Base-by-base conservation (phyloP, 1,284 basidiomycete genomes). In the Apiotrichum gracile region DNA sequence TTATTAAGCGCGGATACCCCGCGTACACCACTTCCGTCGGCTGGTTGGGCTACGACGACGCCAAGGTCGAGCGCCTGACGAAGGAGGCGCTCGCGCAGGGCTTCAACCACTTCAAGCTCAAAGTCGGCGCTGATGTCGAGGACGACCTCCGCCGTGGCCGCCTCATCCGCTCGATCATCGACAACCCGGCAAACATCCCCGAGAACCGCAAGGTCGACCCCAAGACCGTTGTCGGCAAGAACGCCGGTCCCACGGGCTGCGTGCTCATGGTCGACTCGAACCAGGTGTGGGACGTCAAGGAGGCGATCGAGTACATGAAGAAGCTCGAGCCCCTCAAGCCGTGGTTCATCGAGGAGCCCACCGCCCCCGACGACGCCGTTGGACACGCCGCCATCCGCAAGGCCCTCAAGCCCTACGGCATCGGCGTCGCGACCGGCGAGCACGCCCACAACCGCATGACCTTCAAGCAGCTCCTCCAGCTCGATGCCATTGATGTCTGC, bases 271-370 rank as follows among this genome's bases (percentile, higher is more conserved):
- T 97, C 60, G 92, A 97, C 72, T 88, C 92, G 46, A 97, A 97
- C 77, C 92, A 78, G 75, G 89, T 97, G 21, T 97, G 91, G 91
- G 91, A 96, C 65, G 93, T 97, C 19, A 80, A 85, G 39, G 83
- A 93, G 74, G 92, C 92, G 4, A 87, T 96, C 66, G 88, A 93
- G 50, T 96, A 93, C 74, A 88, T 94, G 62, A 84, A 84, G 67
- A 80, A 83, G 59, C 80, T 97, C 34, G 81, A 83, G 63, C 82
- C 83, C 53, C 83, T 93, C 73, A 88, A 86, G 68, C 92, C 92
- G n/a, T 97, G 92, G 93, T 96, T 93, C 77, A 94, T 94, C 65
- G 91, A 96, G 70, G 91, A 94, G 72, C 91, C 91, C 0, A 94
- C 91, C 1, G 91, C 91, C 1, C 91, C 88, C 2, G 91, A 94